phyloP scores from a whole-genome alignment of 2,329 filamentous ascomycete species.

The Nakataea oryzae region DNA sequence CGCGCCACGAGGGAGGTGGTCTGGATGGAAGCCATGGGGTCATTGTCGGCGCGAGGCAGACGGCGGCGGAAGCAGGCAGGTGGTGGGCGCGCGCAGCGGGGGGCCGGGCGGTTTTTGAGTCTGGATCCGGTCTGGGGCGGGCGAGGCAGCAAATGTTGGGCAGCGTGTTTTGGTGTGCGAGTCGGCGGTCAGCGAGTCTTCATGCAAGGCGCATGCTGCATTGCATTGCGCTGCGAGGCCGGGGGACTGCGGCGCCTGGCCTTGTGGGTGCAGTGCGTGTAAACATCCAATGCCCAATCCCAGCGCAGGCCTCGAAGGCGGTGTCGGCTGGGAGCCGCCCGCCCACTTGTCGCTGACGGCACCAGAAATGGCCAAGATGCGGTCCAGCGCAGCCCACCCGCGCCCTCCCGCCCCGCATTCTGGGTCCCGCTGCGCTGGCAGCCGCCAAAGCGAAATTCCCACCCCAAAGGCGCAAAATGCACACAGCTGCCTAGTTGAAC shows the following conservation, averaged over 20 bases:
- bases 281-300: neutral
- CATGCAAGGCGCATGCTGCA: neutral
- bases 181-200: neutral
- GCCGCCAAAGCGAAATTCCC: too few relatives aligned
- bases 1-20: conserved; percentile 13
- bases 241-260: too few relatives aligned
- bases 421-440: neutral
- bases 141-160: neutral
- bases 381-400: too few relatives aligned
- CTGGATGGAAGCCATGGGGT: conserved; percentile 12
- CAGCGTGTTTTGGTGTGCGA: neutral
- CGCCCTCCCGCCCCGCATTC: neutral
- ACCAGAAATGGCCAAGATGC: too few relatives aligned
- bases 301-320: neutral
- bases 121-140: neutral
- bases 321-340: neutral
- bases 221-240: neutral
- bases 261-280: too few relatives aligned
- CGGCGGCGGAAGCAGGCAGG: neutral
- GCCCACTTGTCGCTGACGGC: neutral
- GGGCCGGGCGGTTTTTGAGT: neutral
- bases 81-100: neutral
- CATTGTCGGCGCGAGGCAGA: conserved; percentile 6
- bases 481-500: too few relatives aligned
- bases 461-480: neutral